A percentile compares a stretch with the other conserved stretches of the same genome.
phyloP scores from a whole-genome alignment of 169 alveolate genomes.

The Babesia ovis region DNA sequence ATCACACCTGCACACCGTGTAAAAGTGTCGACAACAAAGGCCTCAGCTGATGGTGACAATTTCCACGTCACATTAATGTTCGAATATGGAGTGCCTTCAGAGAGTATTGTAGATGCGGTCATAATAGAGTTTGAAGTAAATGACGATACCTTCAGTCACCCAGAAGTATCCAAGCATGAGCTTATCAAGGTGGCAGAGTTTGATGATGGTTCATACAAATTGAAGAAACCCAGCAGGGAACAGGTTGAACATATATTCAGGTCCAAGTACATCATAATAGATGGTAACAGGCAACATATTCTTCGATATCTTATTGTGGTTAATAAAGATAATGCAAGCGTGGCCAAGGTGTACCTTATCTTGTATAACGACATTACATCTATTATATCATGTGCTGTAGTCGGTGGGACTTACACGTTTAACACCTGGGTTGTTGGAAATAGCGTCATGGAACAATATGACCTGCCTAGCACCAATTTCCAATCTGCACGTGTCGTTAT shows the following conservation, averaged over 20 bases:
- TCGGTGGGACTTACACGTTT: not conserved
- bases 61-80: conserved; percentile 9
- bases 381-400: conserved; percentile 3
- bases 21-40: not conserved
- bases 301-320: conserved; percentile 5
- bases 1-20: conserved; percentile 6
- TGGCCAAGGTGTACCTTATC: conserved; percentile 12
- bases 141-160: conserved; percentile 1
- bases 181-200: conserved; percentile 2
- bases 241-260: conserved; percentile 4
- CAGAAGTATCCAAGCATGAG: not conserved
- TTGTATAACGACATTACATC: conserved; percentile 6
- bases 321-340: not conserved
- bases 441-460: conserved; percentile 10
- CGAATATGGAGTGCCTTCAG: conserved; percentile 2
- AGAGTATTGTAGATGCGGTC: not conserved
- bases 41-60: not conserved
- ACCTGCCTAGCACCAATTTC: conserved; percentile 17
- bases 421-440: conserved; percentile 8
- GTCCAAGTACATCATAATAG: not conserved
- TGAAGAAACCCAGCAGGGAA: not conserved
- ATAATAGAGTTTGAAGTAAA: conserved; percentile 2
- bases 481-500: not conserved
- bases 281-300: conserved; percentile 6
- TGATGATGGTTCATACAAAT: not conserved